Evolutionary conservation across 2,329 filamentous ascomycete genomes (phyloP).

Genomic region (Exophiala mesophila): DNA sequence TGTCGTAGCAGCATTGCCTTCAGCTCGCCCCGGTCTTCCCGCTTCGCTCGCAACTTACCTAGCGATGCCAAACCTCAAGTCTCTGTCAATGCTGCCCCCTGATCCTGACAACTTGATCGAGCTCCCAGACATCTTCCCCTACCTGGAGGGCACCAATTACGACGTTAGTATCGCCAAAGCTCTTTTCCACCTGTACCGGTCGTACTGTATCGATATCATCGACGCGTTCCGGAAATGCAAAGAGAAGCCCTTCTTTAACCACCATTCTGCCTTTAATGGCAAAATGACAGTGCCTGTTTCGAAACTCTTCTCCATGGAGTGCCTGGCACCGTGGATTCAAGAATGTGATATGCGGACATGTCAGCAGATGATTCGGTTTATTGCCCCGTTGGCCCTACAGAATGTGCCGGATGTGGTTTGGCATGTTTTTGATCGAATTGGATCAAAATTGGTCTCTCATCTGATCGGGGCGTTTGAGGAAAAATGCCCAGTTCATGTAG

Average conservation of each 20-base stretch:
- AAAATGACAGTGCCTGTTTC: constrained; percentile 95
- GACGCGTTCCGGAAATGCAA: constrained; percentile 95
- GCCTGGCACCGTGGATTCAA: constrained; percentile 85
- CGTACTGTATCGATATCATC: constrained; percentile 90
- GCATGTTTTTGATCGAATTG: constrained; percentile 81
- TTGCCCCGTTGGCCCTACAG: constrained; percentile 82
- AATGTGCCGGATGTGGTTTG: constrained; percentile 84
- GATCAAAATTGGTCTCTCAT: constrained; percentile 71
- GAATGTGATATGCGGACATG: constrained; percentile 95
- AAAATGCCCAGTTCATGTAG: constrained; percentile 76
- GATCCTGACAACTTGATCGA: constrained; percentile 66
- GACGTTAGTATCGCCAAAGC: constrained; percentile 84
- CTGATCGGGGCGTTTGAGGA: constrained; percentile 81
- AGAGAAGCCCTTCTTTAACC: constrained; percentile 91
- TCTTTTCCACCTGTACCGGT: constrained; percentile 80
- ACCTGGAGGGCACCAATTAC: constrained; percentile 61
- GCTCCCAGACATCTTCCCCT: constrained; percentile 80
- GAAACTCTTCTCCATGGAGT: constrained; percentile 77
- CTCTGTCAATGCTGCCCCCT: constrained; percentile 46
- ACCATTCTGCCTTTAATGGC: constrained; percentile 92
- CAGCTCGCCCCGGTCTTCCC: constrained; percentile 28
- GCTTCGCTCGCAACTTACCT: constrained; percentile 44
- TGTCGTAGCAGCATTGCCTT: constrained; percentile 25
- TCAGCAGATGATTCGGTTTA: constrained; percentile 91
- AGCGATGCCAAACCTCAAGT: constrained; percentile 24